Evolutionary conservation across 306 rosid species (phyloP).

Genomic region (Purshia tridentata): DNA sequence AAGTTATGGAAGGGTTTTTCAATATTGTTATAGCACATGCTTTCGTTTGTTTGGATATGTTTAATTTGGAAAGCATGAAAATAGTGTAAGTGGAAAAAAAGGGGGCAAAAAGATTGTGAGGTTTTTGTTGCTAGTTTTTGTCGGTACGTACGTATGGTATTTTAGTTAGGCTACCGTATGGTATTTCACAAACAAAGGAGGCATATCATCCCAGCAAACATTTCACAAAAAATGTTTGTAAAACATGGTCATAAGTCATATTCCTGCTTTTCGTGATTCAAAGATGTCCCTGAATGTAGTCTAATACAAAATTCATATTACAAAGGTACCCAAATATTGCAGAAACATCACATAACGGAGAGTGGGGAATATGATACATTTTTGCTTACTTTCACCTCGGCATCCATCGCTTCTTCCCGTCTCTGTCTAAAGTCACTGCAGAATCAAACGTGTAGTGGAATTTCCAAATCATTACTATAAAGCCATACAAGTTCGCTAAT

Average conservation of each 20-base stretch:
- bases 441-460: no score
- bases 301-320: neutral
- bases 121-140: neutral
- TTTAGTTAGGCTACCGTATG: neutral
- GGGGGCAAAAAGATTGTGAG: neutral
- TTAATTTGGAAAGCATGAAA: no score
- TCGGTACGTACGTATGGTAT: neutral
- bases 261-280: neutral
- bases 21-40: no score
- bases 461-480: neutral
- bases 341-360: neutral
- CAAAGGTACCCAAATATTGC: neutral
- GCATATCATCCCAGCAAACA: no score
- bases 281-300: neutral
- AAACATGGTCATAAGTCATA: no score
- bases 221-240: no score
- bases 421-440: neutral
- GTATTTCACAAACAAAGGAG: neutral
- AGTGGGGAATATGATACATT: neutral
- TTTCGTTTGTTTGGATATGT: no score
- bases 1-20: no score
- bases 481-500: neutral
- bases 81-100: neutral
- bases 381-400: neutral
- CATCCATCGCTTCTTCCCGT: neutral